A percentile compares a stretch with the other conserved stretches of the same genome.
Conservation (phyloP, 306 rosid species). For the Citrullus colocynthis region DNA sequence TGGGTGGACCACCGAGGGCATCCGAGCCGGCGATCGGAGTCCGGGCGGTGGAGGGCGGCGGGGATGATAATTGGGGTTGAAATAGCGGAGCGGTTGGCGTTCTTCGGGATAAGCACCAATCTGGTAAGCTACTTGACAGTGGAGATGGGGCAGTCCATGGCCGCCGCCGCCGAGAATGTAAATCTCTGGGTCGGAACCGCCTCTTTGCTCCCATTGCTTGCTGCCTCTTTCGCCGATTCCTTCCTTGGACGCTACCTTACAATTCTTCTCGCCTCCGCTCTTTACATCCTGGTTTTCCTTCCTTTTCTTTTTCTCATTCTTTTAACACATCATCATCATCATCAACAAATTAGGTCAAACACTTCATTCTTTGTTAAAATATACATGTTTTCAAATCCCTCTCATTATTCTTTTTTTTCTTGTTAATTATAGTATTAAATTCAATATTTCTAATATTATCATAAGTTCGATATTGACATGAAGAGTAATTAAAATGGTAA, state of each 20-base stretch:
- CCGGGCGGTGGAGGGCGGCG: background rate
- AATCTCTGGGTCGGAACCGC: constrained; percentile 26
- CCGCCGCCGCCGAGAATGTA: constrained; percentile 19
- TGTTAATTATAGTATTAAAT: too few species aligned
- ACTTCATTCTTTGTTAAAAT: too few species aligned
- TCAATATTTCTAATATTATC: too few species aligned
- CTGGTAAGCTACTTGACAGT: constrained; percentile 24
- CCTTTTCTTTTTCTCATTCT: background rate
- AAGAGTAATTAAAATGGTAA: too few species aligned
- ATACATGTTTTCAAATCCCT: too few species aligned
- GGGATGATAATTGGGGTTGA: constrained; percentile 14
- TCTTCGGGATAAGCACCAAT: constrained; percentile 21
- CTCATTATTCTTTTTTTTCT: too few species aligned
- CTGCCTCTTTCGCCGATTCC: constrained; percentile 29
- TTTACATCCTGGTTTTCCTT: constrained; percentile 21
- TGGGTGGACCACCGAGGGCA: background rate
- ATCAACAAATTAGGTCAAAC: too few species aligned
- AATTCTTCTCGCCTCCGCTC: constrained; percentile 15
- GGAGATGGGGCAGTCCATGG: constrained; percentile 28
- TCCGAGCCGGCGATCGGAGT: background rate
- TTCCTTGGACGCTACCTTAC: constrained; percentile 33
- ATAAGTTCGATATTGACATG: too few species aligned
- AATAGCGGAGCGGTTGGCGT: constrained; percentile 34
- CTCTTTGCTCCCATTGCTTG: constrained; percentile 22
- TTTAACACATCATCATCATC: too few species aligned